Evolutionary conservation across 768 basidiomycete genomes (phyloP).

Genomic region (Terana coerulea): DNA sequence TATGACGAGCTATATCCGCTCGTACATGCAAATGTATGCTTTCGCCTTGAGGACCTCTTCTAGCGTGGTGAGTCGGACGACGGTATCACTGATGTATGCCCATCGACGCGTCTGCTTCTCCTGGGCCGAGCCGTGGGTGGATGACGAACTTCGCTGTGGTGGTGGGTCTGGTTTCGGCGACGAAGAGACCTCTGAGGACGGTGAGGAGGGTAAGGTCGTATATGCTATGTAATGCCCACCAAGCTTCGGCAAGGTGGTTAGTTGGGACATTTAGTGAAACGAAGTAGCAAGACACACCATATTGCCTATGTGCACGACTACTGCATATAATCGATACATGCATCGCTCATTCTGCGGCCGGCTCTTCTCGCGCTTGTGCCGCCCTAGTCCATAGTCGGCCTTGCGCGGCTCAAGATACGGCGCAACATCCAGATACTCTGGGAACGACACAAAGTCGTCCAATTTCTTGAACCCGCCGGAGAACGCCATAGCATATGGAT

Average conservation of each 20-base stretch:
- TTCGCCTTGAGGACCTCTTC: slow-evolving; percentile 90
- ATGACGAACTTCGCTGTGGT: slow-evolving; percentile 12
- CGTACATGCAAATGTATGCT: slow-evolving; percentile 94
- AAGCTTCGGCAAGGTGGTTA: slow-evolving; percentile 40
- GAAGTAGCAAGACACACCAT: slow-evolving; percentile 55
- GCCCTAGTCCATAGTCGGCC: slow-evolving; percentile 61
- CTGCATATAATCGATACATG: slow-evolving; percentile 71
- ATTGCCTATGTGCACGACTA: slow-evolving; percentile 83
- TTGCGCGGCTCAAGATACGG: slow-evolving; percentile 84
- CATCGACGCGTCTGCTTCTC: slow-evolving; percentile 52
- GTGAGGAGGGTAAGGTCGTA: slow-evolving; percentile 55
- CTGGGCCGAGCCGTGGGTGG: neutral
- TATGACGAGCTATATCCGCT: slow-evolving; percentile 45
- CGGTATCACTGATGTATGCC: slow-evolving; percentile 91
- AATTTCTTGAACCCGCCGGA: slow-evolving; percentile 81
- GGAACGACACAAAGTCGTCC: slow-evolving; percentile 90
- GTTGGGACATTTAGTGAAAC: neutral
- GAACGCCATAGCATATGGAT: slow-evolving; percentile 57
- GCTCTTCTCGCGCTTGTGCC: slow-evolving; percentile 20
- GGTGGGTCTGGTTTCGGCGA: neutral
- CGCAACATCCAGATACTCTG: slow-evolving; percentile 76
- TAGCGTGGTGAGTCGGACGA: slow-evolving; percentile 73
- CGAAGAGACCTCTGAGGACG: too few relatives aligned
- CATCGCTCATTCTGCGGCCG: slow-evolving; percentile 34
- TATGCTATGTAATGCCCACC: slow-evolving; percentile 91